Conservation (phyloP, 2,329 filamentous ascomycete genomes). For the Corniculantispora saksenae region DNA sequence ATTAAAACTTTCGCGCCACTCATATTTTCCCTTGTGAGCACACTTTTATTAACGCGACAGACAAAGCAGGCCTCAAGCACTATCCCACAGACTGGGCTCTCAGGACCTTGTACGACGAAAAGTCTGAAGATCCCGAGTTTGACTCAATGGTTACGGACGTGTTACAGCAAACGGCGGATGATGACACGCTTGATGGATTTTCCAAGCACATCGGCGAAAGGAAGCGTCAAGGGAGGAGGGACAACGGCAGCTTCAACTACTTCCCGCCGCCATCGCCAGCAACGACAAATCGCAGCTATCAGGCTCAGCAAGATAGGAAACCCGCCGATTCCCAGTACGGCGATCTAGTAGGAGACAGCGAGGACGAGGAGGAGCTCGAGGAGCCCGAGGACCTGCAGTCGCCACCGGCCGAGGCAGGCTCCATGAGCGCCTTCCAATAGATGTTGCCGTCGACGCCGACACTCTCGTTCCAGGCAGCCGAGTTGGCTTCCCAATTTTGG, state of each 20-base stretch:
- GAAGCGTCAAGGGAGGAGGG: conserved; percentile 59
- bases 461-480: conserved; percentile 42
- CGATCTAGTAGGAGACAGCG: conserved; percentile 45
- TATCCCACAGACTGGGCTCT: conserved; percentile 64
- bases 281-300: conserved; percentile 37
- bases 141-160: conserved; percentile 60
- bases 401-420: conserved; percentile 30
- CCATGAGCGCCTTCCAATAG: conserved; percentile 45
- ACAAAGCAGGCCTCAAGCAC: conserved; percentile 58
- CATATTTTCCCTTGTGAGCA: conserved; percentile 40
- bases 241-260: conserved; percentile 53
- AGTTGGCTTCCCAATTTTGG: conserved; percentile 42
- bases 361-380: conserved; percentile 41
- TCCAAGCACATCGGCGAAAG: conserved; percentile 50
- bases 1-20: background rate
- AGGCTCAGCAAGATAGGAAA: conserved; percentile 45
- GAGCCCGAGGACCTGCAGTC: conserved; percentile 24
- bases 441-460: conserved; percentile 44
- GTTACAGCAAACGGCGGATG: conserved; percentile 57
- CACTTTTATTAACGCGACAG: conserved; percentile 57
- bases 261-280: conserved; percentile 52
- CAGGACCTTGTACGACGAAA: conserved; percentile 61
- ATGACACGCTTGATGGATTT: conserved; percentile 54
- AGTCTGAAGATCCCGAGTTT: conserved; percentile 51
- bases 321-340: conserved; percentile 47